These are phyloP conservation scores for Mortierella sp. DNA, from an alignment of 371 early-diverging fungal genomes.

Conservation along the genomic window DNA sequence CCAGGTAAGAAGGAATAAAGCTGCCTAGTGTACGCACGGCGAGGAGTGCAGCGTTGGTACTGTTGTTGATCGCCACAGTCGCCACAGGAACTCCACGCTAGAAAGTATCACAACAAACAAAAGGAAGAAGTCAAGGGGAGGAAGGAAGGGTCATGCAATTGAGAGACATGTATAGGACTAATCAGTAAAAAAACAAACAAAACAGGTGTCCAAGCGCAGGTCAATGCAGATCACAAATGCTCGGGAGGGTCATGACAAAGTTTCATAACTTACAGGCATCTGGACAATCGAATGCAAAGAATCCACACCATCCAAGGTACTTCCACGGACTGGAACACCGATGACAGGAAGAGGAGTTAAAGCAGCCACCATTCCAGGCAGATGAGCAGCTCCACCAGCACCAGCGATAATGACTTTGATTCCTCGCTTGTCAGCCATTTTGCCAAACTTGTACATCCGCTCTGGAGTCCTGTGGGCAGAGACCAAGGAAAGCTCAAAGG, in stretches of 20 bases:
- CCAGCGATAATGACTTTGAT: conserved; percentile 96
- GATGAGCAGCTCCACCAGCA: conserved; percentile 98
- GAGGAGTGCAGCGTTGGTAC: conserved; percentile 93
- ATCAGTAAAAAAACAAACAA: conserved; percentile 4
- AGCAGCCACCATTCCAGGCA: conserved; percentile 98
- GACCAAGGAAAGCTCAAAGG: conserved; percentile 95
- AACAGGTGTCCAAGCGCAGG: neutral
- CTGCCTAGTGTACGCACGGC: conserved; percentile 94
- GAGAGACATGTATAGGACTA: neutral
- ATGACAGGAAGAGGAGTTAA: conserved; percentile 96
- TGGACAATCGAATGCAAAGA: conserved; percentile 96
- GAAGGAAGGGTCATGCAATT: neutral
- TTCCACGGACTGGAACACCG: conserved; percentile 96
- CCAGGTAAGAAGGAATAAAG: conserved; percentile 75
- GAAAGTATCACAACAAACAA: neutral
- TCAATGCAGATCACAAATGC: conserved; percentile 2
- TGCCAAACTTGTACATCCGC: conserved; percentile 92
- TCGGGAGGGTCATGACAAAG: neutral
- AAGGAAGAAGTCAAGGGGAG: neutral
- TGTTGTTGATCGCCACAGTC: conserved; percentile 96
- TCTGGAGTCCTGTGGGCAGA: conserved; percentile 96
- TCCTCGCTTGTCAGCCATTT: conserved; percentile 88
- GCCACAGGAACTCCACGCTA: conserved; percentile 97
- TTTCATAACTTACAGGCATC: conserved; percentile 86
- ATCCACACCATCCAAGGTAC: conserved; percentile 93